Conservation (phyloP, 345 rosid species). For the Murraya paniculata region DNA sequence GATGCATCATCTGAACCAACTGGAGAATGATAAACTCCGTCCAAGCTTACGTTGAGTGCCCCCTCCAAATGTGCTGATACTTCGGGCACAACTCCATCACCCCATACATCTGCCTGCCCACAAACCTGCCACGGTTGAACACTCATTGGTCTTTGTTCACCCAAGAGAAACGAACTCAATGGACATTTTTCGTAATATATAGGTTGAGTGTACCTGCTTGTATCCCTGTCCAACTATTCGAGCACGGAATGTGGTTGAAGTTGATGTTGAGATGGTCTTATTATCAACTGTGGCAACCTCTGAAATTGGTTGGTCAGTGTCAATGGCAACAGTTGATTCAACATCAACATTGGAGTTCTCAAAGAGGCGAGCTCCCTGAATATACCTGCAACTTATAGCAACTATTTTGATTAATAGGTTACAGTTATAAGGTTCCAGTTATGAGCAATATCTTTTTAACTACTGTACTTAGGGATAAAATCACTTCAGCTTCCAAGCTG, state of each 20-base stretch:
- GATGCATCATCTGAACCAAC: constrained; percentile 71
- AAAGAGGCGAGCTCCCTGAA: constrained; percentile 60
- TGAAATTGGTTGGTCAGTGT: constrained; percentile 34
- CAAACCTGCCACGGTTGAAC: constrained; percentile 44
- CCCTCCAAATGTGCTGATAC: constrained; percentile 81
- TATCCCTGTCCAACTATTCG: constrained; percentile 92
- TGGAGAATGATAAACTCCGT: constrained; percentile 88
- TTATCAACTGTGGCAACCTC: constrained; percentile 45
- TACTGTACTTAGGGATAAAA: background rate
- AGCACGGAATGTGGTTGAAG: constrained; percentile 49
- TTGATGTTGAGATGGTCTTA: constrained; percentile 23
- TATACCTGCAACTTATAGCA: constrained; percentile 49
- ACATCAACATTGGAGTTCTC: constrained; percentile 37
- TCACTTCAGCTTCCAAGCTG: too few relatives aligned
- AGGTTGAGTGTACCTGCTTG: constrained; percentile 60
- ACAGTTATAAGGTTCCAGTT: background rate
- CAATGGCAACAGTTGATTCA: constrained; percentile 35
- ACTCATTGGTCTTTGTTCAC: background rate
- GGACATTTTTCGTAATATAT: background rate
- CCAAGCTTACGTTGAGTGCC: constrained; percentile 71
- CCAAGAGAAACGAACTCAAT: background rate
- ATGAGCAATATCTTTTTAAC: background rate
- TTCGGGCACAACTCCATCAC: constrained; percentile 96
- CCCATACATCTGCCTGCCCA: constrained; percentile 92
- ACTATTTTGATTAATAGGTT: background rate